Conservation (phyloP, 345 rosid species). For the Punica granatum region DNA sequence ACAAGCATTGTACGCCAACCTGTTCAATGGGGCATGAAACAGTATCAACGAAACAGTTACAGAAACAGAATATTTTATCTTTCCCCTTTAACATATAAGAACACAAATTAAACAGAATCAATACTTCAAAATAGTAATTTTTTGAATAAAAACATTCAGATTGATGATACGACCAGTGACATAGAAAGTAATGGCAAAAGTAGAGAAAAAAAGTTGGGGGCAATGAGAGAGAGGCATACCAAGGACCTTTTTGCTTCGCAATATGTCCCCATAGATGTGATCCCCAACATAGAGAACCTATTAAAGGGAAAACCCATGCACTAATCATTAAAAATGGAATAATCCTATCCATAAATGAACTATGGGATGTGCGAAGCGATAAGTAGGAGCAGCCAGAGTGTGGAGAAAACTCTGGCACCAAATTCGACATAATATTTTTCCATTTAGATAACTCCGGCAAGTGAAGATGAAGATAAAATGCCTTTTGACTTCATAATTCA, state of each 20-base stretch:
- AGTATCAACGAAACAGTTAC: background rate
- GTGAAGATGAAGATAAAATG: background rate
- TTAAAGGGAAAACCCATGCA: conserved; percentile 2
- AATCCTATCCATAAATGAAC: background rate
- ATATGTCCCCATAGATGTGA: conserved; percentile 94
- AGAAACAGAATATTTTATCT: background rate
- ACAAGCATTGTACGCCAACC: conserved; percentile 99
- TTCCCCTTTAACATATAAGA: background rate
- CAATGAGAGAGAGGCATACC: conserved; percentile 37
- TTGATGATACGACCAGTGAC: background rate
- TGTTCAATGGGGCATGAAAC: conserved; percentile 17
- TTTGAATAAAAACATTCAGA: no score
- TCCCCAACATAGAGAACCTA: conserved; percentile 98
- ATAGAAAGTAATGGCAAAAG: background rate
- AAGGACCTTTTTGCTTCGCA: conserved; percentile 92
- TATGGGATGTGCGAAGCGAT: no score
- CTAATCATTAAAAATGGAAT: background rate
- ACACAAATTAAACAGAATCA: no score
- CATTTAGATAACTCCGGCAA: background rate
- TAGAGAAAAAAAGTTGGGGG: background rate
- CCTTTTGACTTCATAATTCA: background rate
- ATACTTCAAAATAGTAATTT: no score
- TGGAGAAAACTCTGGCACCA: background rate
- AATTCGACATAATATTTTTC: background rate
- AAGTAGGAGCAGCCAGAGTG: no score